A percentile compares a stretch with the other conserved stretches of the same genome.
These are phyloP conservation scores for Pseudozyma tsukubaensis DNA, from an alignment of 1,284 basidiomycete genomes.

Conservation along the genomic window DNA sequence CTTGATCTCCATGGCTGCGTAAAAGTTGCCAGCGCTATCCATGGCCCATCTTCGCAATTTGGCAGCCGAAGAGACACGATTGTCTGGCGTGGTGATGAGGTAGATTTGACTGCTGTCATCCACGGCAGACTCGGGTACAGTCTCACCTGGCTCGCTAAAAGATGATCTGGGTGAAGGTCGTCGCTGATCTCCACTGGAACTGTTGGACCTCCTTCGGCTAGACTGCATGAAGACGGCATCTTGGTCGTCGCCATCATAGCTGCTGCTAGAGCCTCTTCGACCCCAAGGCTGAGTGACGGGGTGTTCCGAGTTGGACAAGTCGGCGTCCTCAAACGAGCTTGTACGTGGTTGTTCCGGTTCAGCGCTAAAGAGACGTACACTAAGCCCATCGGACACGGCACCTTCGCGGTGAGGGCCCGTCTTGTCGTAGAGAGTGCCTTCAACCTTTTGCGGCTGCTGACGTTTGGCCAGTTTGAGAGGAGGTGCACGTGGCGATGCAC, in stretches of 20 bases:
- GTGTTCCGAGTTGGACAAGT: constrained; percentile 40
- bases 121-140: constrained; percentile 6
- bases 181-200: constrained; percentile 18
- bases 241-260: constrained; percentile 28
- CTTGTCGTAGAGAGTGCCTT: constrained; percentile 66
- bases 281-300: constrained; percentile 48
- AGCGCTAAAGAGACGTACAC: constrained; percentile 62
- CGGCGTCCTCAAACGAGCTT: constrained; percentile 36
- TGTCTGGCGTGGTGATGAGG: constrained; percentile 67
- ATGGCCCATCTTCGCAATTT: constrained; percentile 67
- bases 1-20: constrained; percentile 68
- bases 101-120: constrained; percentile 45
- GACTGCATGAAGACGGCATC: constrained; percentile 31
- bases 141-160: constrained; percentile 11
- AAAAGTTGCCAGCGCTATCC: constrained; percentile 64
- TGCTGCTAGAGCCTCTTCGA: constrained; percentile 33
- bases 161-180: constrained; percentile 29
- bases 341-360: constrained; percentile 17
- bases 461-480: constrained; percentile 53
- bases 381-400: constrained; percentile 63
- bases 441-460: constrained; percentile 55
- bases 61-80: constrained; percentile 66
- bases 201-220: constrained; percentile 21
- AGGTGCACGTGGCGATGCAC: constrained; percentile 32
- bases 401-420: constrained; percentile 64